These are phyloP conservation scores for Pythium dissimile DNA, from an alignment of 352 stramenopile genomes.

Conservation along the genomic window DNA sequence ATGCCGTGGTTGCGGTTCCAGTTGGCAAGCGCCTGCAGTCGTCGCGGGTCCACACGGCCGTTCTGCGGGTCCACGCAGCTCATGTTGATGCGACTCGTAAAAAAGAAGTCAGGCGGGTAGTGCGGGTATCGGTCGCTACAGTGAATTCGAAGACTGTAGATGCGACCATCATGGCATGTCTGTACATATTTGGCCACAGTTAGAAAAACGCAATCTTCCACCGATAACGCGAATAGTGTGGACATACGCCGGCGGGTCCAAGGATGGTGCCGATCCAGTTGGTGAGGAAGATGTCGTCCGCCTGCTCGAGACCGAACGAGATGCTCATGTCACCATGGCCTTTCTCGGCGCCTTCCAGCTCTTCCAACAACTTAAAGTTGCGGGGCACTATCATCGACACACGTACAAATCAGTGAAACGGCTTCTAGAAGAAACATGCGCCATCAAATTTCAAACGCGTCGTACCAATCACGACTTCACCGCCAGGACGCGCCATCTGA, in stretches of 20 bases:
- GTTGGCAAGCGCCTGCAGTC: slow-evolving; percentile 59
- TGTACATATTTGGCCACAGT: slow-evolving; percentile 25
- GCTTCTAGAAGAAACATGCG: not conserved
- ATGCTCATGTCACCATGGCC: slow-evolving; percentile 93
- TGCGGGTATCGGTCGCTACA: slow-evolving; percentile 95
- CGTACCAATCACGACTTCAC: slow-evolving; percentile 78
- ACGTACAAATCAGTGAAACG: not conserved
- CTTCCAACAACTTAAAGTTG: slow-evolving; percentile 94
- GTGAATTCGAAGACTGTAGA: slow-evolving; percentile 95
- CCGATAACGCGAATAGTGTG: no score
- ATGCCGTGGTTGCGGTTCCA: slow-evolving; percentile 90
- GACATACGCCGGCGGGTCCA: slow-evolving; percentile 89
- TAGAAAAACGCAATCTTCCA: not conserved
- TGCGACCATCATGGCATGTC: slow-evolving; percentile 95
- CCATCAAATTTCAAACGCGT: not conserved
- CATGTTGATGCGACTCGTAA: slow-evolving; percentile 98
- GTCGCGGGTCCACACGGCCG: slow-evolving; percentile 77
- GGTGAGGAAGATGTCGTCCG: slow-evolving; percentile 97
- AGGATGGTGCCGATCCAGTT: slow-evolving; percentile 98
- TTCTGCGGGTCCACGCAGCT: slow-evolving; percentile 91
- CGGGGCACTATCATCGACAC: slow-evolving; percentile 61
- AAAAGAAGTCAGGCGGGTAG: slow-evolving; percentile 90
- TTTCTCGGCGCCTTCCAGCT: slow-evolving; percentile 92
- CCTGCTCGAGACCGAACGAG: slow-evolving; percentile 94
- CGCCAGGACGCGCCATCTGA: slow-evolving; percentile 71